Base-by-base conservation (phyloP, 225 moss, liverwort and hornwort genomes). In the Climacium dendroides region DNA sequence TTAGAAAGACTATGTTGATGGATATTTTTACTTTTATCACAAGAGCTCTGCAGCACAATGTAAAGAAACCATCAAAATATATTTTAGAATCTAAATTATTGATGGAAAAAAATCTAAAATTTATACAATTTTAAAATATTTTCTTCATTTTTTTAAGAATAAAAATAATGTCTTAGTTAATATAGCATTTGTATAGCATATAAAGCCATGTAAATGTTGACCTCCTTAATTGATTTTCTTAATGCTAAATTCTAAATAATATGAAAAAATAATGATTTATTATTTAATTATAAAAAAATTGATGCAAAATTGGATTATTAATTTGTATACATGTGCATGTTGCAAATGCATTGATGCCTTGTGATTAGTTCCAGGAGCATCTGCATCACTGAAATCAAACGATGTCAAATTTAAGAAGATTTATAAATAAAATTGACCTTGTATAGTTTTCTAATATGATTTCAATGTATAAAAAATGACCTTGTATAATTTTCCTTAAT, bases 341-440 rank as follows among this genome's bases (percentile, higher is more conserved):
- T 28, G 90, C 77, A 88, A 81, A 79, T 89, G 89, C 77, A 79
- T 70, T 9, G 93, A 85, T 5, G 39, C 58, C 13, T 86, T 84
- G 41, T 89, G 89, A 87, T 79, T 87, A 55, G 78, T 80, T 79
- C 95, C 92, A 30, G 89, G 94, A 69, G 96, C 95, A 87, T 95
- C 93, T 74, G 79, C 81, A 90, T 96, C 96, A 90, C 97, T 97
- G 85, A 47, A 79, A 52, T 11, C 79, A 5, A 22, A 77, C 60
- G 25, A 4, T 11, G 13, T 66, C 1, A 85, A 0, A 58, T 74
- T 81, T 18, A 29, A 76, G 10, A 60, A 74, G 5, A n/a, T n/a
- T n/a, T n/a, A n/a, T n/a, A n/a, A n/a, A n/a, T n/a, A n/a, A n/a
- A n/a, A n/a, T n/a, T n/a, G n/a, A n/a, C n/a, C n/a, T n/a, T n/a